Percentiles rank a stretch among this genome's conserved stretches.
These are phyloP conservation scores for Metschnikowia anglica DNA, from an alignment of 805 yeast species.

Conservation along the genomic window DNA sequence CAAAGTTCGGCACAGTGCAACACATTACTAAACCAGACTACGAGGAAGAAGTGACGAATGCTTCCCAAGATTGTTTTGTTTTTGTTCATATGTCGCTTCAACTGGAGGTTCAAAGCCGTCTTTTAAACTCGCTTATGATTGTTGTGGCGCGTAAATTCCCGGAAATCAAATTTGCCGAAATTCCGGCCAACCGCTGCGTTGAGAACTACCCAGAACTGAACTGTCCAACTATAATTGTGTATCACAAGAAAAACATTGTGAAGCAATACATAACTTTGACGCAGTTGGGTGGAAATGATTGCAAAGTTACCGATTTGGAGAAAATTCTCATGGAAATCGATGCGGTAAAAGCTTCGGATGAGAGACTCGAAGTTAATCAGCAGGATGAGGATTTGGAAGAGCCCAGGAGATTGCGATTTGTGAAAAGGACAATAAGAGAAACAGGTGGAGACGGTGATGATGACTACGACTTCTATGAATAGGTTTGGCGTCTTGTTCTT, in stretches of 20 bases:
- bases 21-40: conserved; percentile 89
- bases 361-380: conserved; percentile 60
- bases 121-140: conserved; percentile 58
- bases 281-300: conserved; percentile 80
- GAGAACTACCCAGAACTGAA: conserved; percentile 88
- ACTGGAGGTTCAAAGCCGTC: conserved; percentile 69
- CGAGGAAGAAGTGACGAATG: conserved; percentile 78
- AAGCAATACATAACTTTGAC: conserved; percentile 80
- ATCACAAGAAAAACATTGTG: conserved; percentile 72
- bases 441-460: conserved; percentile 34
- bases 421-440: conserved; percentile 53
- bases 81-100: conserved; percentile 74
- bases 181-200: conserved; percentile 85
- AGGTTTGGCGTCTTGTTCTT: background rate
- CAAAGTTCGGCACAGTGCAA: conserved; percentile 70
- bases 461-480: conserved; percentile 15
- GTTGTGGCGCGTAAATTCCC: conserved; percentile 64
- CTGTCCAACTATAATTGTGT: conserved; percentile 88
- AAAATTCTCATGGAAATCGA: conserved; percentile 62
- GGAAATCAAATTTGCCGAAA: conserved; percentile 89
- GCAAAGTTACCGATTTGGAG: conserved; percentile 70
- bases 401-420: conserved; percentile 51
- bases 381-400: conserved; percentile 53
- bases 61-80: conserved; percentile 63
- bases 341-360: conserved; percentile 66